Evolutionary conservation across 2,329 filamentous ascomycete genomes (phyloP).

Genomic region (Metarhizium album): DNA sequence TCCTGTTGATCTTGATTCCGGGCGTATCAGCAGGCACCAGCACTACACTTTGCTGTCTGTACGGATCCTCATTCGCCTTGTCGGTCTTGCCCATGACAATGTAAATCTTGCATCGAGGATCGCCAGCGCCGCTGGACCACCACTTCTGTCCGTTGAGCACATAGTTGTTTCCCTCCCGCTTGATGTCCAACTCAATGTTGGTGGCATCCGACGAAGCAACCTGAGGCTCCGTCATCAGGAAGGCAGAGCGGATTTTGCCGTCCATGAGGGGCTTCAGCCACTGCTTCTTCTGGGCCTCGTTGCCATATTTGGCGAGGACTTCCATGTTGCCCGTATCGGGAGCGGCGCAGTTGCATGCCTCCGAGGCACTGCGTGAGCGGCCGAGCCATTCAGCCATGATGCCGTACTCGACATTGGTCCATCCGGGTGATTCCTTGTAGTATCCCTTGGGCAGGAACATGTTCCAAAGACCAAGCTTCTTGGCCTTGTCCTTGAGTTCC

Average conservation of each 20-base stretch:
- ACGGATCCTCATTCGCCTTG: conserved; percentile 60
- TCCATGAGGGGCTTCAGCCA: conserved; percentile 77
- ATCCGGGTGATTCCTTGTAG: conserved; percentile 91
- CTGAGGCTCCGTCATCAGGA: conserved; percentile 89
- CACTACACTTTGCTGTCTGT: conserved; percentile 88
- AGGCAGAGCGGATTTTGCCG: conserved; percentile 78
- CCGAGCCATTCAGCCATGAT: conserved; percentile 95
- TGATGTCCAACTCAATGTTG: conserved; percentile 81
- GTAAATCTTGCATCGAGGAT: conserved; percentile 85
- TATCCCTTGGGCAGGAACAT: conserved; percentile 94
- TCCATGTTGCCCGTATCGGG: conserved; percentile 96
- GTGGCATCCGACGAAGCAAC: conserved; percentile 84
- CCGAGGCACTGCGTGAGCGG: conserved; percentile 70
- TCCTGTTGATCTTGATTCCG: conserved; percentile 86
- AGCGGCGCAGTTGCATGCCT: conserved; percentile 82
- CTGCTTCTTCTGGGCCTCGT: conserved; percentile 68
- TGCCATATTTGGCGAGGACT: conserved; percentile 84
- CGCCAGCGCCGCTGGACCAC: conserved; percentile 95
- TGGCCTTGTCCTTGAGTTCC: conserved; percentile 76
- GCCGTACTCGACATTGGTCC: conserved; percentile 91
- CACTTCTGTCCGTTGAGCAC: conserved; percentile 96
- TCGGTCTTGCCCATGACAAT: conserved; percentile 95
- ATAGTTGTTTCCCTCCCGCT: conserved; percentile 74
- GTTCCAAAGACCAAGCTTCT: conserved; percentile 85
- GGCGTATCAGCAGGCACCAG: conserved; percentile 72